Percentiles rank a stretch among this genome's conserved stretches.
Conservation (phyloP, 2,329 filamentous ascomycete genomes). For the Ceratocystis cubensis region DNA sequence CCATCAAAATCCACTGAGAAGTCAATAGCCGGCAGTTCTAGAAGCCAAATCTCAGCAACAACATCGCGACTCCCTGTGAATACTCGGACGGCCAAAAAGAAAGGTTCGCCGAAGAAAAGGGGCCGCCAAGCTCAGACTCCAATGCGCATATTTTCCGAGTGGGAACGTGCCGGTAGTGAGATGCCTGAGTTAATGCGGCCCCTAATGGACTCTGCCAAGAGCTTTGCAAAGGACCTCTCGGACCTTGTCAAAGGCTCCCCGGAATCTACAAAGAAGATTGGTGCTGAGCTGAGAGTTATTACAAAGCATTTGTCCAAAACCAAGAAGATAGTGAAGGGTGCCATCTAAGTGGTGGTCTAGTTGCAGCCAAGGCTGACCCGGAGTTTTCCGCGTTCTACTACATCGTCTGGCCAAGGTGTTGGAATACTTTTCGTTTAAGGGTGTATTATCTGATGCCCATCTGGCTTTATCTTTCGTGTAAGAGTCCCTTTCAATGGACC, state of each 20-base stretch:
- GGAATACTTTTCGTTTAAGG: too few species aligned
- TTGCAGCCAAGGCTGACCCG: too few species aligned
- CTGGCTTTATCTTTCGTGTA: too few species aligned
- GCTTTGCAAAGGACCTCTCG: background rate
- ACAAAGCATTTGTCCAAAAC: background rate
- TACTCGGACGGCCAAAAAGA: background rate
- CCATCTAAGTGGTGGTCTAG: background rate
- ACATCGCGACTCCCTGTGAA: background rate
- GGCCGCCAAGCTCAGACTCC: background rate
- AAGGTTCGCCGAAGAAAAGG: background rate
- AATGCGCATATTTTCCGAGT: background rate
- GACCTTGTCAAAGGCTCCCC: background rate
- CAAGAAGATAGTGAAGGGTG: background rate
- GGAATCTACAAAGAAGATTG: background rate
- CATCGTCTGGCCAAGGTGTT: too few species aligned
- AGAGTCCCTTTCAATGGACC: too few species aligned
- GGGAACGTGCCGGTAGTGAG: background rate
- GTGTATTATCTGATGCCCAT: too few species aligned
- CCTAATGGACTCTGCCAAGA: background rate
- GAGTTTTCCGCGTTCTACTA: too few species aligned
- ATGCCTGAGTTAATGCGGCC: background rate
- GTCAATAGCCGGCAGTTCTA: background rate
- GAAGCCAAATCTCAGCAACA: background rate
- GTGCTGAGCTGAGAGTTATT: background rate
- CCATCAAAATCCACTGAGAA: background rate